Base-by-base conservation (phyloP, 345 rosid genomes). In the Pelargonium nanum region DNA sequence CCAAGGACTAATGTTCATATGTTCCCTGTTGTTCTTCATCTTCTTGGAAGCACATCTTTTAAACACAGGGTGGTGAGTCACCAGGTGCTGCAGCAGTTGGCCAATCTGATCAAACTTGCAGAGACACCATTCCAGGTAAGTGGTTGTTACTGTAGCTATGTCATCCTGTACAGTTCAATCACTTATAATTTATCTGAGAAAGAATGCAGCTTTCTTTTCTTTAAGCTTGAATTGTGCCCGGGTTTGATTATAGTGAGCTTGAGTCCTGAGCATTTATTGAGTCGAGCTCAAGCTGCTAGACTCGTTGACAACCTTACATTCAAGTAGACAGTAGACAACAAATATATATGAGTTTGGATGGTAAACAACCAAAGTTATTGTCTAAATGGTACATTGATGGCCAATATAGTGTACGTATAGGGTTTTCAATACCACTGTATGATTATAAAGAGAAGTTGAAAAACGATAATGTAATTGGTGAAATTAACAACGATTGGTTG, bases 91-190 rank as follows among this genome's bases (percentile, higher is more conserved):
- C 81, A 76, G 76, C 97, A 89, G 74, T 63, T 93, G 74, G 90
- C 94, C 65, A 93, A 85, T 78, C 86, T 89, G 60, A 62, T 85
- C 68, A 86, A 80, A 72, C 76, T 81, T 66, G 75, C 81, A 64
- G 99, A 89, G 74, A 82, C 87, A 17, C 86, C 97, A 59, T 93
- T 93, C 74, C 99, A 80, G 80, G 99, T 89, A 48, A 58, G 82
- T 74, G 45, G 50, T 65, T 65, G 53, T 56, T 34, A 53, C 62
- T 65, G 52, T 59, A 67, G 64, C 57, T 52, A 28, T 21, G 22
- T 19, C 23, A 7, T 57, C 57, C 56, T 61, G 7, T 58, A 26
- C 61, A 53, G 48, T 61, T 55, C 59, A 15, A 10, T 58, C 30
- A 20, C 64, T 25, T 54, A 60, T 57, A 5, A 1, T 32, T 62